phyloP scores from a whole-genome alignment of 1,284 basidiomycete genomes.

The Naganishia sp. region DNA sequence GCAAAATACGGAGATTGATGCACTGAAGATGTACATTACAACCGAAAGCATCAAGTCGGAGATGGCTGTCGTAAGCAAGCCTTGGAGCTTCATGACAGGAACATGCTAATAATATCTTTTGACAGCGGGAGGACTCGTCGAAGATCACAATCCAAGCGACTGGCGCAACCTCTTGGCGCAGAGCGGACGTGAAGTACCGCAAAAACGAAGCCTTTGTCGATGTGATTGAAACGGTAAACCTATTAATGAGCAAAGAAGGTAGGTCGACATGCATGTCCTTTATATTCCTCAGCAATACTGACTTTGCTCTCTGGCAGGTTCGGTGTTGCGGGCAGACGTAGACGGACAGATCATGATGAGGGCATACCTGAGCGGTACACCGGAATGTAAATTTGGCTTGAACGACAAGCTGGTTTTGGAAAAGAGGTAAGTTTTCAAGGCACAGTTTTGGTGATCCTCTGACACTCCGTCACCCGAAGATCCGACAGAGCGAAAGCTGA shows the following conservation, averaged over 20 bases:
- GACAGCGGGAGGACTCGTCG: constrained; percentile 82
- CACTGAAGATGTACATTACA: constrained; percentile 95
- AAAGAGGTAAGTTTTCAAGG: constrained; percentile 59
- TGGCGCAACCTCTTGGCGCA: constrained; percentile 88
- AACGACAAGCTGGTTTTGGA: constrained; percentile 98
- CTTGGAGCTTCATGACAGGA: background rate
- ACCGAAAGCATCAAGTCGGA: constrained; percentile 90
- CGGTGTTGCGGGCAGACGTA: constrained; percentile 90
- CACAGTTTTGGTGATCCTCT: background rate
- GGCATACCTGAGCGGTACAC: constrained; percentile 91
- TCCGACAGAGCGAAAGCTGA: constrained; percentile 63
- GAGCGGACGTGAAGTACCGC: constrained; percentile 93
- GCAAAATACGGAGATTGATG: constrained; percentile 98
- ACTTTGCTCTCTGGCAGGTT: constrained; percentile 60
- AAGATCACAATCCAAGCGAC: constrained; percentile 97
- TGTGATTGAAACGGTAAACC: constrained; percentile 93
- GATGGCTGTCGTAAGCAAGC: constrained; percentile 67
- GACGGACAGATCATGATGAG: constrained; percentile 98
- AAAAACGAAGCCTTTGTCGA: constrained; percentile 99
- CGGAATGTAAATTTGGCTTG: constrained; percentile 96
- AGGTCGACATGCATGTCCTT: constrained; percentile 32
- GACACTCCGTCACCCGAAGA: constrained; percentile 27
- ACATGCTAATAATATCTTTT: constrained; percentile 18
- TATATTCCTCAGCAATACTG: background rate
- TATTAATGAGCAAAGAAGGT: constrained; percentile 96